Evolutionary conservation across 2,329 filamentous ascomycete genomes (phyloP).

Genomic region (Akanthomyces muscarius): DNA sequence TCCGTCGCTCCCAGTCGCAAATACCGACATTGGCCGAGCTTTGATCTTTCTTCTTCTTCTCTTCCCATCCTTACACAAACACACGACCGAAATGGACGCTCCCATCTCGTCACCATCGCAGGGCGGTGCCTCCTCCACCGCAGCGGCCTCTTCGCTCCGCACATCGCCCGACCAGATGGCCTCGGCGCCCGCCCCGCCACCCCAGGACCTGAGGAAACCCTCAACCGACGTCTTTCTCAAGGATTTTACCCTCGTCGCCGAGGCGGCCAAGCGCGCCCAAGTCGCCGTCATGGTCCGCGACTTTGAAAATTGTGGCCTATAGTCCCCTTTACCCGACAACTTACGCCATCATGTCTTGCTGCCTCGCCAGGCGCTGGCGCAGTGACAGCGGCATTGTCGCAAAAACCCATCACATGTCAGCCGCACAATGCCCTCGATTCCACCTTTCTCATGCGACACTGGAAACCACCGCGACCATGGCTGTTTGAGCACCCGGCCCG

Average conservation of each 20-base stretch:
- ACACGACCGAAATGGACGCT: conserved; percentile 29
- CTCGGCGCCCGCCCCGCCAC: conserved; percentile 27
- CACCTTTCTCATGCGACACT: background rate
- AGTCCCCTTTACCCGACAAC: background rate
- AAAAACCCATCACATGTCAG: conserved; percentile 6
- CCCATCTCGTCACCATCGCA: conserved; percentile 30
- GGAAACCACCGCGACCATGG: background rate
- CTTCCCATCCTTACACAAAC: too few species aligned
- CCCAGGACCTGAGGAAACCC: conserved; percentile 30
- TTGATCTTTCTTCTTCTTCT: background rate
- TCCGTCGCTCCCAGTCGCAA: background rate
- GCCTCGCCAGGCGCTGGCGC: background rate
- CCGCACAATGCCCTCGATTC: background rate
- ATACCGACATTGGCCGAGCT: background rate
- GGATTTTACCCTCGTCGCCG: conserved; percentile 81
- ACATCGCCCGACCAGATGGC: conserved; percentile 23
- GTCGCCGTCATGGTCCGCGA: conserved; percentile 86
- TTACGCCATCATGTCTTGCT: background rate
- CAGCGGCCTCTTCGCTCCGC: conserved; percentile 28
- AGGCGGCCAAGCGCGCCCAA: conserved; percentile 89
- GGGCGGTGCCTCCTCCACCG: conserved; percentile 25
- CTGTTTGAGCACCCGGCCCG: background rate
- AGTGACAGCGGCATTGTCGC: background rate
- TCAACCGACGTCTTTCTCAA: conserved; percentile 62
- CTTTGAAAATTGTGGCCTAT: conserved; percentile 68